A percentile compares a stretch with the other conserved stretches of the same genome.
Conservation (phyloP, 2,329 filamentous ascomycete genomes). For the Fusarium verticillioides region DNA sequence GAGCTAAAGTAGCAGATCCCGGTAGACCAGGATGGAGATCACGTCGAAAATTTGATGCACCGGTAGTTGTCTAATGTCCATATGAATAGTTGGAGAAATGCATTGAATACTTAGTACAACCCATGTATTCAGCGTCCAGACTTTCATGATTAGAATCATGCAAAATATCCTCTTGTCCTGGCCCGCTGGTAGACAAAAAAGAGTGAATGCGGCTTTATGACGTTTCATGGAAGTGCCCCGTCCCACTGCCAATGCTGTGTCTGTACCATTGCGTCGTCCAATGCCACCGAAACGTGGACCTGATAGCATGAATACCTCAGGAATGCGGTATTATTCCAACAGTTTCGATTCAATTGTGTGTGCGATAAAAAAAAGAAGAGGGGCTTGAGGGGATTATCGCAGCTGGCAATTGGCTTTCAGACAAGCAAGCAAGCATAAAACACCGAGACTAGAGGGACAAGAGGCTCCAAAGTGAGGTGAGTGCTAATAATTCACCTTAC, state of each 20-base stretch:
- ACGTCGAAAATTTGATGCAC: background rate
- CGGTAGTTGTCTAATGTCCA: background rate
- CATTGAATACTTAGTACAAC: background rate
- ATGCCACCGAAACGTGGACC: conserved; percentile 36
- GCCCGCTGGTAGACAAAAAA: conserved; percentile 8
- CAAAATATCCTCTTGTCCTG: background rate
- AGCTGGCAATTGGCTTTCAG: background rate
- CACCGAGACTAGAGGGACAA: conserved; percentile 34
- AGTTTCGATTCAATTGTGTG: conserved; percentile 29
- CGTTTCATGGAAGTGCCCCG: conserved; percentile 24
- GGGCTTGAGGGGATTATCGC: conserved; percentile 22
- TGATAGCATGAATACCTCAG: conserved; percentile 3
- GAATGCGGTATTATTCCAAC: conserved; percentile 36
- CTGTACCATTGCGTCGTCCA: conserved; percentile 28
- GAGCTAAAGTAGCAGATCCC: conserved; percentile 12
- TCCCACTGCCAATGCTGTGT: conserved; percentile 23
- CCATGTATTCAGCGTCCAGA: background rate
- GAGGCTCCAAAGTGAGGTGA: conserved; percentile 26
- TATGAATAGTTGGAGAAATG: background rate
- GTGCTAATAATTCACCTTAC: conserved; percentile 36
- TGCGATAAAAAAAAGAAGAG: conserved; percentile 24
- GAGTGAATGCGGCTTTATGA: conserved; percentile 28
- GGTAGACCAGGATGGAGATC: conserved; percentile 17
- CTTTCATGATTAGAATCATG: background rate
- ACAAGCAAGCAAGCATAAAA: conserved; percentile 32